Base-by-base conservation (phyloP, 148 eudicot genomes). In the Nepenthes gracilis region DNA sequence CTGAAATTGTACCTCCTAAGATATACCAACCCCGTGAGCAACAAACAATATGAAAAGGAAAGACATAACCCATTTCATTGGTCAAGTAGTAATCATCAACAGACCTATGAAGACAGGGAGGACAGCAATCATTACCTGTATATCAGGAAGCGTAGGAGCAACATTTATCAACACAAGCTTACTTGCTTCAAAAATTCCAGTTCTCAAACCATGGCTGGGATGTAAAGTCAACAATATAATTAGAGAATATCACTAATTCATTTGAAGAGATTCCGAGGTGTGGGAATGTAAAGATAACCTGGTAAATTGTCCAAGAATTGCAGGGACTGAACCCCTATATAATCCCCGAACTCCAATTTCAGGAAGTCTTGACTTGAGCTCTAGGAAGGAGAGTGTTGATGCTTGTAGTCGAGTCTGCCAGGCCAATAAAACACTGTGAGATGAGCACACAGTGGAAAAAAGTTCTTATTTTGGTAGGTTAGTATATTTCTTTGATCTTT, bases 141-240 rank as follows among this genome's bases (percentile, higher is more conserved):
- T 60, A 23, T 86, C 96, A 63, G 95, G 95, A 67, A 84, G 78
- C 2, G 63, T 73, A 43, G 98, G 98, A 61, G 95, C 91, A 71
- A 93, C 64, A 66, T 88, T 86, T 55, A 88, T 67, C 65, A 93
- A 62, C 35, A 86, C 77, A 59, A 88, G 85, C 70, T 81, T 93
- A 66, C 80, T 80, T 54, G 96, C 98, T 83, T 93, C 98, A 72
- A 73, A 86, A 45, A 84, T 81, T 67, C 98, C 98, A 74, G 98
- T 93, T 57, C 98, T 79, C 69, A 93, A 77, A 51, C 98, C 96
- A 78, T 93, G 98, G 76, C 98, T 93, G 81, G 69, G 82, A 72
- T 52, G 53, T 40, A 12, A 34, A 64, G 54, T 49, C 36, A 59
- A 60, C 6, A 47, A 64, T 35, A 62, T 32, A 64, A 55, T 58